Evolutionary conservation across 371 early-diverging fungal genomes (phyloP), one percentile per base, ranked within the genome.

Genomic region (Paraphysoderma sedebokerense): DNA sequence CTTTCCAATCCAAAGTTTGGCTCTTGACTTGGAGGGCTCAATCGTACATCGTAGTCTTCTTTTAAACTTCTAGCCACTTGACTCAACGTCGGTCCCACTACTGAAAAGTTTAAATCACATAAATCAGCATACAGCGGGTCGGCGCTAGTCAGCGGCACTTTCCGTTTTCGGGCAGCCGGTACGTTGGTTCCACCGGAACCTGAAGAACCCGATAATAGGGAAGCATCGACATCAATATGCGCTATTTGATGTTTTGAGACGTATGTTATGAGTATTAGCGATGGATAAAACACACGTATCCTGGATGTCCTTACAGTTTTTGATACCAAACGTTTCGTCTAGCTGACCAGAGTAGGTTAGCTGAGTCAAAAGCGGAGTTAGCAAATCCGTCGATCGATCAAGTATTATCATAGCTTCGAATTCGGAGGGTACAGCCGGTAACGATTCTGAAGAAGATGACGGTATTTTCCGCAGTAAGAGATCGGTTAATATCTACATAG

Each of bases 311-410:
- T 57, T 63, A 66, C 77, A 67, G 47, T 76, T 66, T 41, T 63
- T 63, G 42, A 86, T 79, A 2, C 75, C 75, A 48, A 76, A 77
- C 5, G 70, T 70, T 54, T 84, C 84, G 57, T 92, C 90, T 47
- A 96, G 73, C 22, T 92, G 65, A 2, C 92, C 92, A 61, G 90
- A 86, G 61, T 93, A 96, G 0, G 97, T 92, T 45, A 92, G 61
- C 57, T 88, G 87, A 0, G 90, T 92, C 55, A 88, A 80, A 36
- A 96, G 60, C 3, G 92, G 92, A 2, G 91, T 91, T 17, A 87
- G 67, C 35, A 91, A 56, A 60, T 96, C 97, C 4, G 83, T 82
- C 28, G 74, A 74, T 3, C 93, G 75, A 50, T 96, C 97, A 28
- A 96, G 67, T 22, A 96, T 75, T 28, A 92, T 74, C 32, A 91